These are phyloP conservation scores for Firmiana major DNA, from an alignment of 345 rosid species.

Conservation along the genomic window DNA sequence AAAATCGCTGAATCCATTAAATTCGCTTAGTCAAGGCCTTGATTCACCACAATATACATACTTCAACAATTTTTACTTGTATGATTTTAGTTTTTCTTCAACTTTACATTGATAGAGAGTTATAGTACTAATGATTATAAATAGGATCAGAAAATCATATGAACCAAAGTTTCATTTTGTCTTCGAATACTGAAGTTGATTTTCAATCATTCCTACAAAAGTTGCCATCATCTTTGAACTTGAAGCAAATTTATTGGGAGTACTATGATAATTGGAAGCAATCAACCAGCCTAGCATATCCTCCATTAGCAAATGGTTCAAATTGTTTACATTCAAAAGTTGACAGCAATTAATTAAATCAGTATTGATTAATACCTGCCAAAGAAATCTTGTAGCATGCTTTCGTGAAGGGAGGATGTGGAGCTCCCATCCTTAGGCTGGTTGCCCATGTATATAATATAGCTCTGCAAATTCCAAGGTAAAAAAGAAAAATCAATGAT, in stretches of 20 bases:
- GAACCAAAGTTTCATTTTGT: not conserved
- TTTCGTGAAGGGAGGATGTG: slow-evolving; percentile 35
- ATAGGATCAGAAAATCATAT: not conserved
- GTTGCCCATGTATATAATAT: slow-evolving; percentile 51
- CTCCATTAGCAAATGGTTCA: too few relatives aligned
- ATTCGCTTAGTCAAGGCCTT: not conserved
- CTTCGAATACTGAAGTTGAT: not conserved
- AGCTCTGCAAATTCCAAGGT: slow-evolving; percentile 23
- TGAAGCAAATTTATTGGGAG: not conserved
- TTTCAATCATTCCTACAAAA: not conserved
- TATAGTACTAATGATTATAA: not conserved
- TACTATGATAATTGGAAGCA: too few relatives aligned
- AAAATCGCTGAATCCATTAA: slow-evolving; percentile 17
- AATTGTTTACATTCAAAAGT: not conserved
- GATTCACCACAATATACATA: not conserved
- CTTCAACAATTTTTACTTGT: not conserved
- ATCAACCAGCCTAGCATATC: too few relatives aligned
- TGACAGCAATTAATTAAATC: not conserved
- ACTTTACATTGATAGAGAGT: not conserved
- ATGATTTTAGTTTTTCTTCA: not conserved
- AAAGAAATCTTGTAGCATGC: slow-evolving; percentile 33
- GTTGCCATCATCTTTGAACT: not conserved
- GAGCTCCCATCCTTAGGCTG: slow-evolving; percentile 33
- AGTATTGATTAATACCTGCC: slow-evolving; percentile 22
- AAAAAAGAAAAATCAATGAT: not conserved